Conservation (phyloP, 257 asterid species). For the Lantana camara region DNA sequence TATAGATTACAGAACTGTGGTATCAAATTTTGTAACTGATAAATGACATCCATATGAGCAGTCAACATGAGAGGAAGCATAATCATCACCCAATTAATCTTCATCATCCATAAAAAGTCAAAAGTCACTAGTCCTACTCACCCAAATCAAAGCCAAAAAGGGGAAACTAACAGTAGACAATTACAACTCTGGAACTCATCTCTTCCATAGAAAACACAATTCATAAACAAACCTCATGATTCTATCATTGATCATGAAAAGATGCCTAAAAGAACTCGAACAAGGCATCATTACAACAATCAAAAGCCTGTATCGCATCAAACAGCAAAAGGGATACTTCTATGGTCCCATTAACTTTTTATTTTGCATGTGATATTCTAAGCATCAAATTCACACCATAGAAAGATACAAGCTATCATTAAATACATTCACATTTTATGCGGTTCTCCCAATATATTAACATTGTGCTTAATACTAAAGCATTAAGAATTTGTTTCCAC, state of each 20-base stretch:
- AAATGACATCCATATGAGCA: constrained; percentile 17
- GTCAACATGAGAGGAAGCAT: background rate
- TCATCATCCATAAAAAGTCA: constrained; percentile 3
- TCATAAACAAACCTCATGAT: constrained; percentile 19
- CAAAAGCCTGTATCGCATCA: background rate
- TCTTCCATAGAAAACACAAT: constrained; percentile 18
- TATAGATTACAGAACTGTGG: background rate
- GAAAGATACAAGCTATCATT: background rate
- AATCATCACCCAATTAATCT: constrained; percentile 4
- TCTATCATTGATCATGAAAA: background rate
- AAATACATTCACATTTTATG: background rate
- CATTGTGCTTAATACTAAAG: background rate
- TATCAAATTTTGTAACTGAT: constrained; percentile 19
- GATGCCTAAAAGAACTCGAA: constrained; percentile 8
- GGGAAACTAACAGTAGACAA: constrained; percentile 15
- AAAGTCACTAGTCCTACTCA: background rate
- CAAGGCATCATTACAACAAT: background rate
- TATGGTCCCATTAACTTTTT: background rate
- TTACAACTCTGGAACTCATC: constrained; percentile 14
- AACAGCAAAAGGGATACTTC: background rate
- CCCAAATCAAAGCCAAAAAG: constrained; percentile 22
- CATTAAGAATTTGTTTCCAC: background rate
- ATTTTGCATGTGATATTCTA: background rate
- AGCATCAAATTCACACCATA: constrained; percentile 17
- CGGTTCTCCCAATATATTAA: background rate